A percentile compares a stretch with the other conserved stretches of the same genome.
phyloP scores from a whole-genome alignment of 495 filamentous ascomycete species.

The Bacidia rubella region DNA sequence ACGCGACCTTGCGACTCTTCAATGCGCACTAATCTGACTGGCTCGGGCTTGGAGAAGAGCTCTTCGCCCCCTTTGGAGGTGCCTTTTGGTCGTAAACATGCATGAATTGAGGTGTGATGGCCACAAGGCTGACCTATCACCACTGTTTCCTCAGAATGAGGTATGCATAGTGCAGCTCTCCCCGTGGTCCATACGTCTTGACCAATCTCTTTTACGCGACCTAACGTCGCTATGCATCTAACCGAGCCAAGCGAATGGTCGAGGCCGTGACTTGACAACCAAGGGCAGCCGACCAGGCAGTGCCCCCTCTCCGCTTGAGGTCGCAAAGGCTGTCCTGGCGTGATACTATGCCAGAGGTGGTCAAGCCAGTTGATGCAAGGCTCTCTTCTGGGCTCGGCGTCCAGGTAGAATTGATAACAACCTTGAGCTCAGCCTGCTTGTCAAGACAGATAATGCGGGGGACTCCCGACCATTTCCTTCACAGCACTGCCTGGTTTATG shows the following conservation, averaged over 20 bases:
- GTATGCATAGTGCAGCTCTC: not conserved
- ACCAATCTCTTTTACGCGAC: no score
- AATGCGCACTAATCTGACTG: no score
- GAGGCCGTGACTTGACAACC: not conserved
- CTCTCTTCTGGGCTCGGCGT: not conserved
- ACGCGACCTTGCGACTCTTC: no score
- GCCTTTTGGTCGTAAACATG: not conserved
- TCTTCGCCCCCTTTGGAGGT: not conserved
- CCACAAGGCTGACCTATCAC: conserved; percentile 2
- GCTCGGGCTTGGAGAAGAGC: not conserved
- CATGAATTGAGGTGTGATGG: not conserved
- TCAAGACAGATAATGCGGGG: not conserved
- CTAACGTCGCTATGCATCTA: not conserved
- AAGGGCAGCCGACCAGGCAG: not conserved
- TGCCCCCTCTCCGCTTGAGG: no score
- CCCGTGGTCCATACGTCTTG: no score
- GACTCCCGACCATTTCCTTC: no score
- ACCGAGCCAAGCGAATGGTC: no score
- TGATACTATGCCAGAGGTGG: not conserved
- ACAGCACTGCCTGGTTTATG: no score
- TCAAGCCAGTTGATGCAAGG: not conserved
- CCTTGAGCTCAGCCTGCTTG: not conserved
- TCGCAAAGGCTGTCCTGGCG: not conserved
- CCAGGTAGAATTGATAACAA: not conserved
- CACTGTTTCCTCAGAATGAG: not conserved